These are phyloP conservation scores for Cytospora piceae DNA, from an alignment of 2,329 filamentous ascomycete genomes.

Conservation along the genomic window DNA sequence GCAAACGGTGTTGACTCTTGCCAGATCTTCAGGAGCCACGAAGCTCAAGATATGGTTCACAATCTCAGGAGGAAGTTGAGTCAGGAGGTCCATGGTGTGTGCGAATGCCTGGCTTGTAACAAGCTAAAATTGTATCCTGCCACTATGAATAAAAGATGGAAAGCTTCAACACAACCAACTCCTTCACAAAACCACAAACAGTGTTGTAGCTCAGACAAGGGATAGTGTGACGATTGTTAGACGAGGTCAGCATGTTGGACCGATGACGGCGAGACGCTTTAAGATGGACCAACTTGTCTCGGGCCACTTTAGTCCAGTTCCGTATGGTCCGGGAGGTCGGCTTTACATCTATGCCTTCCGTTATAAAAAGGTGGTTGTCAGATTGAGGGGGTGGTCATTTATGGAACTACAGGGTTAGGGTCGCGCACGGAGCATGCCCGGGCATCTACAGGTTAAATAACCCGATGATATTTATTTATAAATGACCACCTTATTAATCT, in stretches of 20 bases:
- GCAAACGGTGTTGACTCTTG: slow-evolving; percentile 55
- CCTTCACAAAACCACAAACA: neutral
- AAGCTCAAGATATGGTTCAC: slow-evolving; percentile 63
- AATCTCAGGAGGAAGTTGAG: slow-evolving; percentile 63
- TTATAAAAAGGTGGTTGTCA: too few relatives aligned
- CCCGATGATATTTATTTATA: too few relatives aligned
- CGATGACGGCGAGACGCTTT: neutral
- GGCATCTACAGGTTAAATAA: too few relatives aligned
- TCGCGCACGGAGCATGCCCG: too few relatives aligned
- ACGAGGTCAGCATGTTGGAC: neutral
- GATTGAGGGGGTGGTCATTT: too few relatives aligned
- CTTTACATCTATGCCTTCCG: neutral
- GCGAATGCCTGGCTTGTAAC: neutral
- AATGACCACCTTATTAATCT: too few relatives aligned
- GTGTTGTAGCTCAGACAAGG: neutral
- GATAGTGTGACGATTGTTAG: neutral
- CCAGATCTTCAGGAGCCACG: slow-evolving; percentile 61
- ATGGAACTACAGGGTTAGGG: too few relatives aligned
- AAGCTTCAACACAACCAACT: neutral
- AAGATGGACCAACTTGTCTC: neutral
- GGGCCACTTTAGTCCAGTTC: neutral
- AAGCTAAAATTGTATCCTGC: neutral
- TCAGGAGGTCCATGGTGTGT: slow-evolving; percentile 39
- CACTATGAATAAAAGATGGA: neutral
- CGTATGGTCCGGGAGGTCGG: neutral